These are phyloP conservation scores for Beauveria medogensis DNA, from an alignment of 2,329 filamentous ascomycete species.

Conservation along the genomic window DNA sequence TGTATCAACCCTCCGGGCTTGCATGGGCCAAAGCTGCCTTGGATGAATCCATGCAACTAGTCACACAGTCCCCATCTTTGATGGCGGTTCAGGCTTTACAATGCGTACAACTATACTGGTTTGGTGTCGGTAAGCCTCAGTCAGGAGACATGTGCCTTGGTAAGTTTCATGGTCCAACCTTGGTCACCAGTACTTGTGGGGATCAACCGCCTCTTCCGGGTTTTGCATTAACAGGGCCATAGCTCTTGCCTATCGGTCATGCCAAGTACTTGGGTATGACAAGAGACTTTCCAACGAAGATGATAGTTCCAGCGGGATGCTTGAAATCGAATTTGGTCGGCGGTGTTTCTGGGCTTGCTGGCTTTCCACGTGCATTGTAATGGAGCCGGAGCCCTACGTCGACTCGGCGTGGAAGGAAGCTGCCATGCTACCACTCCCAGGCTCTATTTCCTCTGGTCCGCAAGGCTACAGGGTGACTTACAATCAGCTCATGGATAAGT, in stretches of 20 bases:
- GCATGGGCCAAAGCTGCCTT: not conserved
- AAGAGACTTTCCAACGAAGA: not conserved
- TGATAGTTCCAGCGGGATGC: not conserved
- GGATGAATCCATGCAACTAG: not conserved
- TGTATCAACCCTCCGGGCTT: not conserved
- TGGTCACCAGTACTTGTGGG: no score
- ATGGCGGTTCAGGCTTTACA: not conserved
- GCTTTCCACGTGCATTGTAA: conserved; percentile 1
- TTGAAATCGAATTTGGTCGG: not conserved
- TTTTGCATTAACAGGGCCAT: not conserved
- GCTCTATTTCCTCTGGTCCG: not conserved
- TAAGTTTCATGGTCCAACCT: not conserved
- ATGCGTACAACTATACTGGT: not conserved
- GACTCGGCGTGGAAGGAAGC: conserved; percentile 3
- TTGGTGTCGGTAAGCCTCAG: not conserved
- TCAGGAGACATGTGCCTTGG: not conserved
- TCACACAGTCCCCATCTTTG: not conserved
- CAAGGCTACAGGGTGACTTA: not conserved
- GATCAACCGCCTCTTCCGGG: no score
- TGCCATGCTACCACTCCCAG: conserved; percentile 2
- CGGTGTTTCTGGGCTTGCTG: conserved; percentile 4
- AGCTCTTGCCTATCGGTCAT: conserved; percentile 2
- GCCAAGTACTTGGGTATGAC: not conserved
- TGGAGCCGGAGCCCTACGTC: conserved; percentile 3
- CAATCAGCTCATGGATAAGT: conserved; percentile 2